phyloP scores from a whole-genome alignment of 495 filamentous ascomycete species.

The Aspergillus affinis region DNA sequence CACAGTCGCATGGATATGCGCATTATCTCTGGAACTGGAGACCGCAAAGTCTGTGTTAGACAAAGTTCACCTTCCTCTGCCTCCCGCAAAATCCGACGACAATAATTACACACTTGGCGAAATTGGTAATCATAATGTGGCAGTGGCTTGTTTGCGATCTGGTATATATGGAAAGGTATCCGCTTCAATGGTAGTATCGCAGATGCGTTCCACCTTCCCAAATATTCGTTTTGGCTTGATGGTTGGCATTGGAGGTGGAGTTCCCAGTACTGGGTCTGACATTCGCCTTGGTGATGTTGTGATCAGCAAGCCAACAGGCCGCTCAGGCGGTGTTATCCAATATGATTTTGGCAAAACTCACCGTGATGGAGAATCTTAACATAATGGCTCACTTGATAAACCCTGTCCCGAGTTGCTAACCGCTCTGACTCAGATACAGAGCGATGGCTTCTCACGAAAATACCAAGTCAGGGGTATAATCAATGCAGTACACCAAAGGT shows the following conservation, averaged over 20 bases:
- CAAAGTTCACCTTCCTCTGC: neutral
- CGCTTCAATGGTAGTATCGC: conserved; percentile 19
- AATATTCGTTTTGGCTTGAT: conserved; percentile 33
- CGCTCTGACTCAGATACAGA: conserved; percentile 12
- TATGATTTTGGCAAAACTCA: conserved; percentile 41
- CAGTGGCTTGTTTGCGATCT: conserved; percentile 43
- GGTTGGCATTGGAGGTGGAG: conserved; percentile 35
- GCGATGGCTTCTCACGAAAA: conserved; percentile 20
- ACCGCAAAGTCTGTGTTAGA: neutral
- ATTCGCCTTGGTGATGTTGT: conserved; percentile 36
- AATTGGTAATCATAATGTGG: conserved; percentile 45
- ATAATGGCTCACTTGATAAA: conserved; percentile 15
- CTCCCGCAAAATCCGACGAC: conserved; percentile 14
- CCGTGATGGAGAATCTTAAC: conserved; percentile 13
- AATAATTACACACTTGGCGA: conserved; percentile 31
- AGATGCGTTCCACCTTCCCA: conserved; percentile 24
- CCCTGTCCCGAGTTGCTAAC: conserved; percentile 14
- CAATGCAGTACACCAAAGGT: no score
- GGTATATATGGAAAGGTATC: conserved; percentile 23
- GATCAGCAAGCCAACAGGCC: conserved; percentile 17
- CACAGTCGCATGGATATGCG: conserved; percentile 4
- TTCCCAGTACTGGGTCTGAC: conserved; percentile 21
- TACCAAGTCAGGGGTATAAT: conserved; percentile 15
- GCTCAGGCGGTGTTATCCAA: conserved; percentile 38
- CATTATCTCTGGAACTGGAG: neutral